These are phyloP conservation scores for Ilex paraguariensis DNA, from an alignment of 305 asterid genomes.

Conservation along the genomic window DNA sequence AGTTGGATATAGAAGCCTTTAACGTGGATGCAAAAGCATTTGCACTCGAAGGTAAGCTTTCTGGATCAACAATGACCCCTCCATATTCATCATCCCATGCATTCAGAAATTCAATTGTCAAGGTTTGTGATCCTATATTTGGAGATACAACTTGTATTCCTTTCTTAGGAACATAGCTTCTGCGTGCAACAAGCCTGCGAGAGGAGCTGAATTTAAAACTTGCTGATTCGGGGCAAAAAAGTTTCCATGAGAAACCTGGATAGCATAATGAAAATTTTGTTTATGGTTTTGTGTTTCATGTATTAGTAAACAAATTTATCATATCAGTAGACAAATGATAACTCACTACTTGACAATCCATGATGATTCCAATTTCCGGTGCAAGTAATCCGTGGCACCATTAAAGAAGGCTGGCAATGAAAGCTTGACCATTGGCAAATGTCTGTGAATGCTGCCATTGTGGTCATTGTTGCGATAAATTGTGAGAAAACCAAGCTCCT, in stretches of 20 bases:
- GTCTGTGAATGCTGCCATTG: slow-evolving; percentile 11
- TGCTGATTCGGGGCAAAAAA: background rate
- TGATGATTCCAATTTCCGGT: background rate
- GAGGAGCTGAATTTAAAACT: background rate
- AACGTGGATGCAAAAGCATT: slow-evolving; percentile 29
- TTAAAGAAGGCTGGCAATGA: background rate
- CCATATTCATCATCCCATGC: slow-evolving; percentile 31
- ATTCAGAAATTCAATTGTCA: slow-evolving; percentile 11
- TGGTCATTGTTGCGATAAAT: background rate
- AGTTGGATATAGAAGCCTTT: slow-evolving; percentile 20
- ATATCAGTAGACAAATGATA: background rate
- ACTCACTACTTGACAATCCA: slow-evolving; percentile 15
- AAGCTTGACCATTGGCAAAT: slow-evolving; percentile 7
- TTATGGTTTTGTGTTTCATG: background rate
- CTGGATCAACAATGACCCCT: slow-evolving; percentile 31
- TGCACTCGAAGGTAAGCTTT: slow-evolving; percentile 23
- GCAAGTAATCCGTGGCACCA: background rate
- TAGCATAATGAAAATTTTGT: background rate
- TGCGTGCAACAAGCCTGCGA: background rate
- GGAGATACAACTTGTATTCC: slow-evolving; percentile 12
- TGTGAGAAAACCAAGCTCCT: background rate
- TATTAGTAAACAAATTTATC: background rate
- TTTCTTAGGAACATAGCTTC: background rate
- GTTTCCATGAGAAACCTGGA: slow-evolving; percentile 9
- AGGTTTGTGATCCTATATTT: slow-evolving; percentile 3